Base-by-base conservation (phyloP, 2,329 filamentous ascomycete species). In the Sporothrix sp. region DNA sequence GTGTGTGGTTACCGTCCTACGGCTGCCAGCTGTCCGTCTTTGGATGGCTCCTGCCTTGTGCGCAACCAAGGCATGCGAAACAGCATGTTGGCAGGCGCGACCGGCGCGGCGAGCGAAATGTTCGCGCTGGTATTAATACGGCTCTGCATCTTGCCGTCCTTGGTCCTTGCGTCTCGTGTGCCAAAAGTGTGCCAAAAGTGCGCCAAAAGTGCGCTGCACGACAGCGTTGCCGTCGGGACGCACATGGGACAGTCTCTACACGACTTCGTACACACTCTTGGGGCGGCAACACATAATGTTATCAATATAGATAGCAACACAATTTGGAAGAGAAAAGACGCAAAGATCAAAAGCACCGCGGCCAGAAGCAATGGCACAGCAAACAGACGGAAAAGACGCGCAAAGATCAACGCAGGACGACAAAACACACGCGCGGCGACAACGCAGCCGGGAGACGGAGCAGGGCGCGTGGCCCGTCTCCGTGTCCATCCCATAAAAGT, bases 221-320 rank as follows among this genome's bases (percentile, higher is more conserved):
- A n/a, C n/a, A n/a, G n/a, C n/a, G n/a, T n/a, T n/a, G n/a, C n/a
- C n/a, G n/a, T n/a, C n/a, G n/a, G n/a, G n/a, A n/a, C n/a, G n/a
- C n/a, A n/a, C n/a, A n/a, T n/a, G n/a, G n/a, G n/a, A n/a, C n/a
- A n/a, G n/a, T n/a, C n/a, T n/a, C n/a, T n/a, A n/a, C n/a, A n/a
- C n/a, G n/a, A n/a, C n/a, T n/a, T n/a, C n/a, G n/a, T n/a, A n/a
- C n/a, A n/a, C n/a, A n/a, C n/a, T n/a, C n/a, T n/a, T n/a, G n/a
- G n/a, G n/a, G n/a, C 21, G 32, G n/a, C 35, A 50, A 32, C 11
- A 39, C 14, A 46, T 21, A 38, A 36, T 38, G 27, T 14, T 28
- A 38, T 46, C 28, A 50, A 46, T 18, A 47, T 42, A 50, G 38
- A 38, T 45, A 45, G 16, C 43, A 45, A 45, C 30, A 45, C 43